Conservation (phyloP, 177 flowering plant genomes). For the Vitis hybrid region DNA sequence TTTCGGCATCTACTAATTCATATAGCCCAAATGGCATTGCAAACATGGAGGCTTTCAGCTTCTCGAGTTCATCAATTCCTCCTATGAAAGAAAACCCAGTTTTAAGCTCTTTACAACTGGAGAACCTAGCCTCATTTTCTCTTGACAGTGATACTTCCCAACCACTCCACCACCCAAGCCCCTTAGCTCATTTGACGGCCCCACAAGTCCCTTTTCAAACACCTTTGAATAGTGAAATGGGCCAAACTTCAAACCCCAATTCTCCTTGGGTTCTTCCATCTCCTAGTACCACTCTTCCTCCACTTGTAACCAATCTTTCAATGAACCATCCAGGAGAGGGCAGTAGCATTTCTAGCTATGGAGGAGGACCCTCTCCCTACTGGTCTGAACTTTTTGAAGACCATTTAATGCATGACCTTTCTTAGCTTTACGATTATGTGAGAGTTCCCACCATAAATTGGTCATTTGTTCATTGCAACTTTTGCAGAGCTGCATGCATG, state of each 20-base stretch:
- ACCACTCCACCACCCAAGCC: slow-evolving; percentile 26
- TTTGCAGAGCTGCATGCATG: not conserved
- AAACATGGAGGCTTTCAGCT: slow-evolving; percentile 14
- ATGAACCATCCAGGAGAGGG: slow-evolving; percentile 27
- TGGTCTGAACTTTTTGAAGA: slow-evolving; percentile 56
- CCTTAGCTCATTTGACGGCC: slow-evolving; percentile 29
- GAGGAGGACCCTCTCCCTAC: slow-evolving; percentile 30
- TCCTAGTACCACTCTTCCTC: slow-evolving; percentile 13
- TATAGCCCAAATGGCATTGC: slow-evolving; percentile 1
- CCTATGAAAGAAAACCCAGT: slow-evolving; percentile 10
- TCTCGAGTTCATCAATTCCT: slow-evolving; percentile 12
- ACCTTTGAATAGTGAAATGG: slow-evolving; percentile 19
- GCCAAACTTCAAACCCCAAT: slow-evolving; percentile 17
- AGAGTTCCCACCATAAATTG: not conserved
- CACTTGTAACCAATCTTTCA: slow-evolving; percentile 17
- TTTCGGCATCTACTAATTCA: not conserved
- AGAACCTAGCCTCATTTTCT: slow-evolving; percentile 1
- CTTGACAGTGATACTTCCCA: slow-evolving; percentile 17
- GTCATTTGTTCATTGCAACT: too few relatives aligned
- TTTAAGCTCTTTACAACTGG: slow-evolving; percentile 6
- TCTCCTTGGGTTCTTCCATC: slow-evolving; percentile 23
- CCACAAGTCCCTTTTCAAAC: slow-evolving; percentile 36
- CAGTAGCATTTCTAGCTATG: slow-evolving; percentile 34
- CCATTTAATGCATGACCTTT: slow-evolving; percentile 28
- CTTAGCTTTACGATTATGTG: not conserved